These are phyloP conservation scores for Logfia minima DNA, from an alignment of 129 eudicot species.

Conservation along the genomic window DNA sequence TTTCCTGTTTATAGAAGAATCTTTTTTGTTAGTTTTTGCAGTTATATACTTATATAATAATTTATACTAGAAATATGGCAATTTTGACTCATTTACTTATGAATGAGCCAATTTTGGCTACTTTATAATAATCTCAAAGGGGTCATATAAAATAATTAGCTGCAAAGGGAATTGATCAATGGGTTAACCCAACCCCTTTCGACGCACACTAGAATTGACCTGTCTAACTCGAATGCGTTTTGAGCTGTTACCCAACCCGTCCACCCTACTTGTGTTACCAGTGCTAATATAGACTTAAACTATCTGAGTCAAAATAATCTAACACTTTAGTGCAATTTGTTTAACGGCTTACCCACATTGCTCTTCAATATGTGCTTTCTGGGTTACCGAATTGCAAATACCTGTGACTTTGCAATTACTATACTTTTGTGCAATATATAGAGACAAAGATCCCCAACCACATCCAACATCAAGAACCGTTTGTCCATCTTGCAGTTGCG, in stretches of 20 bases:
- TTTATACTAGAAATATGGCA: neutral
- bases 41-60: neutral
- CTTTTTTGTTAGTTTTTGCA: slow-evolving; percentile 1
- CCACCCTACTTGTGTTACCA: too few species aligned
- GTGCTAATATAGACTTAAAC: too few species aligned
- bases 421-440: slow-evolving; percentile 77
- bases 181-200: neutral
- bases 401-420: slow-evolving; percentile 78
- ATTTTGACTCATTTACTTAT: neutral
- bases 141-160: neutral
- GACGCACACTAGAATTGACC: too few species aligned
- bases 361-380: slow-evolving; percentile 76
- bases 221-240: too few species aligned
- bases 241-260: too few species aligned
- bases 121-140: neutral
- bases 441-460: slow-evolving; percentile 92
- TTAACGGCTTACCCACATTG: slow-evolving; percentile 61
- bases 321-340: neutral
- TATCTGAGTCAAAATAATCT: neutral
- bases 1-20: slow-evolving; percentile 39
- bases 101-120: neutral
- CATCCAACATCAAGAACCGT: slow-evolving; percentile 98
- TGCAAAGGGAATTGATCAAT: neutral
- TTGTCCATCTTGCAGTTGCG: slow-evolving; percentile 84
- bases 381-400: slow-evolving; percentile 93